phyloP scores from a whole-genome alignment of 345 rosid species.

The Sisymbrium altissimum region DNA sequence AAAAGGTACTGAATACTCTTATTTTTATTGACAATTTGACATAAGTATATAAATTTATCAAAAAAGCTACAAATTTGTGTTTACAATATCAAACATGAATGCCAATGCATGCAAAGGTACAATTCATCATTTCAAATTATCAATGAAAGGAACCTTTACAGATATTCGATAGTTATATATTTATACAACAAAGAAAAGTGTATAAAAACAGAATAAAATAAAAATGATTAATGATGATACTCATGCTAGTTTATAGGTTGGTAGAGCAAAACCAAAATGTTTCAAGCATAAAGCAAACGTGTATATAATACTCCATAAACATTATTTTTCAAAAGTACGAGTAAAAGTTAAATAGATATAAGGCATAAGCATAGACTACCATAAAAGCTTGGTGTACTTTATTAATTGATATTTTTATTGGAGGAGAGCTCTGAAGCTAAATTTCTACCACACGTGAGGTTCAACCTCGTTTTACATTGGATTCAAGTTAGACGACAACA shows the following conservation, averaged over 20 bases:
- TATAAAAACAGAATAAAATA: background rate
- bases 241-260: background rate
- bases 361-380: too few species aligned
- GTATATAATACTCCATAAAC: background rate
- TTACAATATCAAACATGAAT: too few species aligned
- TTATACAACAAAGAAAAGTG: background rate
- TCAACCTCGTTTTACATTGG: background rate
- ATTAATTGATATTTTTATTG: background rate
- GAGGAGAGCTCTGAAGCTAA: background rate
- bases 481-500: too few species aligned
- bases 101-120: too few species aligned
- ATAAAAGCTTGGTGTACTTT: background rate
- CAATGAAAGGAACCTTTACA: too few species aligned
- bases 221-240: background rate
- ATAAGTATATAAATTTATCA: too few species aligned
- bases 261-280: background rate
- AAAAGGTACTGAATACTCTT: too few species aligned
- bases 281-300: background rate
- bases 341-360: background rate
- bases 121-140: too few species aligned
- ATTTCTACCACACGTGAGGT: background rate
- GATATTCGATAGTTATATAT: background rate
- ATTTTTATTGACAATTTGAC: too few species aligned
- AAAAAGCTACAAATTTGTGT: too few species aligned
- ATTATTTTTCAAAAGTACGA: background rate